Evolutionary conservation across 176 grass and related monocot species (phyloP).

Genomic region (Sorghum bicolor): Sorghum_bicolor_NCBIv3 NC_012873.2:9791501-9792000

Average conservation of each 20-base stretch:
- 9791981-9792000: too few relatives aligned
- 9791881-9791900: too few relatives aligned
- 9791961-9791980: too few relatives aligned
- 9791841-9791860: too few relatives aligned
- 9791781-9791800: not conserved
- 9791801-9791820: not conserved
- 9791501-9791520: conserved; percentile 44
- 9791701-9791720: not conserved
- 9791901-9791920: too few relatives aligned
- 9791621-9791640: not conserved
- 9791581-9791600: not conserved
- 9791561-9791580: conserved; percentile 42
- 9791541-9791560: conserved; percentile 46
- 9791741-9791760: not conserved
- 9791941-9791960: too few relatives aligned
- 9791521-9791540: conserved; percentile 31
- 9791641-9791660: not conserved
- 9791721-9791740: not conserved
- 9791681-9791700: not conserved
- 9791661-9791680: not conserved
- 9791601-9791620: not conserved
- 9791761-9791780: not conserved
- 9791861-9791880: too few relatives aligned
- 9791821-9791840: too few relatives aligned
- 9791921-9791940: too few relatives aligned